Percentiles rank a stretch among this genome's conserved stretches.
phyloP scores from a whole-genome alignment of 2,329 filamentous ascomycete species.

The Penicillium sp. region DNA sequence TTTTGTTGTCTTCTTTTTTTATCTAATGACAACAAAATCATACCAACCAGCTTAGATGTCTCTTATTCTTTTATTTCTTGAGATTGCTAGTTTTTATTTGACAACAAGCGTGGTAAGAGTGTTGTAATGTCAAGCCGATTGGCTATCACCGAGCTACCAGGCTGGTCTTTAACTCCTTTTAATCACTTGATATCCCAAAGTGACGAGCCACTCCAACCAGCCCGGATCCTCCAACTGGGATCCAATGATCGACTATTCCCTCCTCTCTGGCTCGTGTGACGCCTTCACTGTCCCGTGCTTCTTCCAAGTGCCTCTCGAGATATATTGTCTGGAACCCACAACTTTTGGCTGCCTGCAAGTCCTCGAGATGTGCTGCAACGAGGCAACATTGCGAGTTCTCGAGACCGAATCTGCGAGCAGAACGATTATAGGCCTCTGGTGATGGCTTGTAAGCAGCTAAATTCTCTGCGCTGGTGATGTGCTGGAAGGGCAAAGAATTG shows the following conservation, averaged over 20 bases:
- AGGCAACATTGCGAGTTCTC: constrained; percentile 62
- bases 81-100: no score
- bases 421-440: constrained; percentile 62
- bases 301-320: constrained; percentile 63
- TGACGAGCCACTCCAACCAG: constrained; percentile 18
- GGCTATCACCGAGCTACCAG: no score
- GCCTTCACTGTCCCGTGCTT: constrained; percentile 54
- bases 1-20: neutral
- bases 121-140: no score
- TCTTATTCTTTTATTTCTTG: neutral
- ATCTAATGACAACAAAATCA: no score
- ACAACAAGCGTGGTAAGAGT: no score
- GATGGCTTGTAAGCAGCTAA: constrained; percentile 71
- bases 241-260: constrained; percentile 62
- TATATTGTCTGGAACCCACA: constrained; percentile 67
- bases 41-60: neutral
- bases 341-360: constrained; percentile 60
- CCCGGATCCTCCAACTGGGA: constrained; percentile 32
- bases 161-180: no score
- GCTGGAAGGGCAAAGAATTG: constrained; percentile 57
- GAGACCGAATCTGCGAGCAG: constrained; percentile 55
- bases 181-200: no score
- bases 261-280: constrained; percentile 52
- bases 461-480: constrained; percentile 62
- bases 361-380: constrained; percentile 69